Evolutionary conservation across 495 filamentous ascomycete genomes (phyloP), one percentile per base, ranked within the genome.

Genomic region (Lasiosphaeriaceae sp.): DNA sequence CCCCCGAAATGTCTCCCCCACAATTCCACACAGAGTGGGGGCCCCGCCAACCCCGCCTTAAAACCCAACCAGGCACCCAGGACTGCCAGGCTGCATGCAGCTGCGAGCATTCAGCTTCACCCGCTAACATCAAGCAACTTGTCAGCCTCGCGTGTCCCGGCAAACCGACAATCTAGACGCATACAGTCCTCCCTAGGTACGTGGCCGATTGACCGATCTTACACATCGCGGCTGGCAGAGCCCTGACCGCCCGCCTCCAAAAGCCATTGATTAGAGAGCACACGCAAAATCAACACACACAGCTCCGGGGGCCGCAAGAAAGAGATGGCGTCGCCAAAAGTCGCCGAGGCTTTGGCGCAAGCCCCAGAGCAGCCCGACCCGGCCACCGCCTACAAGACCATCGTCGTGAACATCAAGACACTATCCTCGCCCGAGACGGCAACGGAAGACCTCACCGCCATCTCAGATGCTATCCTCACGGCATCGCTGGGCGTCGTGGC

Each of bases 401-500:
- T 95, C 21, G 83, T 96, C 68, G 55, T 72, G 55, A 76, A 81
- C 54, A 86, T 92, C 68, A 73, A 85, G 54, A 68, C 78, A 12
- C 68, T 71, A 54, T 80, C 86, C 7, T 61, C 80, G n/a, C 74
- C 80, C 26, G 66, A 76, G 31, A 76, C 80, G 50, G 70, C 88
- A 11, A 66, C 81, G n/a, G 66, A 77, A 56, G 86, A 92, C 70
- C 77, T 96, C 34, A 83, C 77, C 35, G 83, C 83, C 60, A 86
- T 89, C 61, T 76, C 87, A 37, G 80, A 87, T 62, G 83, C 83
- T 17, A 74, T 94, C 29, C 81, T 94, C 56, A 78, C 69, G 60
- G 82, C 87, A 58, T 76, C 76, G 45, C 75, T 93, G 45, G 88
- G 90, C 57, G 85, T 96, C 56, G 88, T 96, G 19, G 79, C 83